Evolutionary conservation across 208 protist species (phyloP), one percentile per base, ranked within the genome.

Genomic region (Crithidia sp.): DNA sequence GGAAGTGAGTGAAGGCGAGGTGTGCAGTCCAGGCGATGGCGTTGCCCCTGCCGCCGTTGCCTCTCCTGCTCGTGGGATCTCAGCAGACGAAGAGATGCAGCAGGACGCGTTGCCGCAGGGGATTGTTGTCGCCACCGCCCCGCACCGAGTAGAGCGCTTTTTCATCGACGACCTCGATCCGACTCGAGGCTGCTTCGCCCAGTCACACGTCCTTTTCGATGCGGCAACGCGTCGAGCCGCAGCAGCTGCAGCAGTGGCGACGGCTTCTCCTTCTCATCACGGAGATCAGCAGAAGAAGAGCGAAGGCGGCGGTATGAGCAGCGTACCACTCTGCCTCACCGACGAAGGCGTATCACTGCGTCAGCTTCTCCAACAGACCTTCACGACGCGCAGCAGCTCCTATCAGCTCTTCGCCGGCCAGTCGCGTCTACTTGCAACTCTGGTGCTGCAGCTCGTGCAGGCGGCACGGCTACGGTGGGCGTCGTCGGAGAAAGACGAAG

Each of bases 111-210:
- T 67, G 36, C 45, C 66, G 19, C 74, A 63, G 19, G 58, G 74
- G 14, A 49, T 72, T 39, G 71, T 71, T 2, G 49, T 77, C 13
- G 17, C 69, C 36, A 69, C 45, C 14, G 56, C 17, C 41, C 76
- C 81, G 57, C 79, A 85, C 74, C 67, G 60, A 47, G 76, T 92
- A 0, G 90, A 95, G 66, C 79, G 83, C 36, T 95, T 87, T 70
- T 95, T 92, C 61, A 50, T 95, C 5, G 87, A 95, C 16, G 90
- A 95, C 63, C 59, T 95, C 19, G 90, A 95, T 60, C 71, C 91
- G 14, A 54, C 49, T 28, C 19, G 44, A 7, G 72, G 75, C 61
- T 52, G 60, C 57, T 85, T 85, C 39, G 52, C 63, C 4, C 43
- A 63, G 13, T 85, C 81, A 0, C 45, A 7, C n/a, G 67, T 85